Evolutionary conservation across 192 early-diverging fungal species (phyloP), one percentile per base, ranked within the genome.

Genomic region (Entomortierella chlamydospora): DNA sequence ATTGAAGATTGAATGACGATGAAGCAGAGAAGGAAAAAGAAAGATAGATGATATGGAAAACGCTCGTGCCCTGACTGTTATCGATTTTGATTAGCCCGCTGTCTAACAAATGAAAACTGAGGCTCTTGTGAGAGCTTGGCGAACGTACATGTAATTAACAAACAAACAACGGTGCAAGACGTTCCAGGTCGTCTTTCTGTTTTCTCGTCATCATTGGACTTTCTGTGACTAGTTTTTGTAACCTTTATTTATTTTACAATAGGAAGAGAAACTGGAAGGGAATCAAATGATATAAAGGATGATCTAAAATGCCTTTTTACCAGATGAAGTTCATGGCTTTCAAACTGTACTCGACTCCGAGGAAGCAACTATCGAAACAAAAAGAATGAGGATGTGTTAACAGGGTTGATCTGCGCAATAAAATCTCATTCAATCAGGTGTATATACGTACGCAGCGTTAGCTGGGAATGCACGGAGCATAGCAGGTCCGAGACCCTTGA

Each of bases 401-500:
- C 28, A 31, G 22, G 17, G 3, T 55, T 26, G 22, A 34, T 28
- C 34, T 22, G 45, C 33, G n/a, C 2, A 51, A 7, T 15, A 51
- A 41, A 68, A 86, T 59, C 90, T 89, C 33, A 87, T 37, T 10
- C 34, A 37, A 37, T n/a, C n/a, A n/a, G n/a, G n/a, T n/a, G n/a
- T n/a, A 37, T 7, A 49, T 72, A 94, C 94, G 45, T 90, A 89
- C 28, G 92, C 92, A 54, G 92, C 93, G 49, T 90, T 91, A 33
- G 94, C 91, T 26, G 94, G 94, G 90, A 95, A 95, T 25, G 95
- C 93, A 61, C 95, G 87, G 33, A 96, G 79, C 85, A 95, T 89
- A n/a, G 94, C 93, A 34, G 95, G 93, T 20, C 93, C 93, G 12
- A 95, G 77, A 73, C 95, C 95, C 85, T 93, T 94, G 87, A 96